These are phyloP conservation scores for Phytophthora kernoviae DNA, from an alignment of 352 stramenopile species.

Conservation along the genomic window DNA sequence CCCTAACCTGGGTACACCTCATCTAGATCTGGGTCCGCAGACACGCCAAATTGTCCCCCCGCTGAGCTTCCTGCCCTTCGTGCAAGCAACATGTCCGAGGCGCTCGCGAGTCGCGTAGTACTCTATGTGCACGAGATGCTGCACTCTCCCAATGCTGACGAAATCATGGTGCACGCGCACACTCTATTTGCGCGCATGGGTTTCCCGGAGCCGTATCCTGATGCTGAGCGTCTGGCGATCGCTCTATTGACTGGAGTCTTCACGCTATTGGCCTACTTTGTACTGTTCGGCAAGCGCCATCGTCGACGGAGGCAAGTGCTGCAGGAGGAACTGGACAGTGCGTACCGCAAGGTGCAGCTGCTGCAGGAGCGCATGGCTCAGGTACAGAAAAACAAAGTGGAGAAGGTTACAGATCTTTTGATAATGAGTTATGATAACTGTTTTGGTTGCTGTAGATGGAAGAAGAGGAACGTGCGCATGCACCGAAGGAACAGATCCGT, in stretches of 20 bases:
- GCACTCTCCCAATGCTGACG: slow-evolving; percentile 72
- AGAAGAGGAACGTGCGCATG: slow-evolving; percentile 61
- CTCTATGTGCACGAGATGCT: slow-evolving; percentile 79
- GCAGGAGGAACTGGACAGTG: slow-evolving; percentile 76
- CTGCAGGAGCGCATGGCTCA: slow-evolving; percentile 84
- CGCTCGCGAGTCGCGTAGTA: slow-evolving; percentile 62
- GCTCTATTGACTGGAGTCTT: slow-evolving; percentile 80
- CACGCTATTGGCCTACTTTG: slow-evolving; percentile 86
- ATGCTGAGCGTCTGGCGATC: slow-evolving; percentile 85
- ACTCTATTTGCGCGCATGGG: slow-evolving; percentile 65
- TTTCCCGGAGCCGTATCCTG: slow-evolving; percentile 84
- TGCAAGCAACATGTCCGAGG: slow-evolving; percentile 57
- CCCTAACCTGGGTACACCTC: not conserved
- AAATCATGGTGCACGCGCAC: slow-evolving; percentile 77
- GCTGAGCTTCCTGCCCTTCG: no score
- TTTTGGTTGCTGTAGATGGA: slow-evolving; percentile 57
- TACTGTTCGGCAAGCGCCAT: slow-evolving; percentile 89
- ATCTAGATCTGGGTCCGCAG: not conserved
- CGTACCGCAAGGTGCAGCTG: slow-evolving; percentile 82
- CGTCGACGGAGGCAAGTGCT: slow-evolving; percentile 67
- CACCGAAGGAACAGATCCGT: slow-evolving; percentile 89
- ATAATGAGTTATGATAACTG: not conserved
- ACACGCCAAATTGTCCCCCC: no score
- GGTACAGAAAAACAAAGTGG: slow-evolving; percentile 20
- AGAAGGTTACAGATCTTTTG: slow-evolving; percentile 1